Conservation (phyloP, 257 asterid genomes). For the Striga asiatica region DNA sequence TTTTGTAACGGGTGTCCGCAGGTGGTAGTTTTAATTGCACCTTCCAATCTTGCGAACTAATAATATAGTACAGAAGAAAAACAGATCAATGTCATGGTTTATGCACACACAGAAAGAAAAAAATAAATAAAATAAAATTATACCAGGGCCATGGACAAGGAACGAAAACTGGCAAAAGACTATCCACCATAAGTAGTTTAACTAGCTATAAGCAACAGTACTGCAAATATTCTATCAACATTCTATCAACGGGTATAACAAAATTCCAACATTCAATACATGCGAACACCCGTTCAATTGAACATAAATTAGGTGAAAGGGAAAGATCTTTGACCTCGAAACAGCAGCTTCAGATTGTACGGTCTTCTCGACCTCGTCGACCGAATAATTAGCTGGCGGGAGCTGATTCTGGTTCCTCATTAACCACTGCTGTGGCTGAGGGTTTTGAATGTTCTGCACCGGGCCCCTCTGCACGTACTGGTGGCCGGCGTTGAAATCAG, state of each 20-base stretch:
- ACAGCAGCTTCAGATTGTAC: conserved; percentile 75
- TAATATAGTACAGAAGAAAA: conserved; percentile 8
- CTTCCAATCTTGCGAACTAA: conserved; percentile 72
- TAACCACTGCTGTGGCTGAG: conserved; percentile 87
- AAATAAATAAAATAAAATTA: not conserved
- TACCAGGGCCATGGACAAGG: no score
- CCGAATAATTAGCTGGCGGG: conserved; percentile 33
- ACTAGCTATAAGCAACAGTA: no score
- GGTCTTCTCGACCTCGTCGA: conserved; percentile 80
- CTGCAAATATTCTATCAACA: no score
- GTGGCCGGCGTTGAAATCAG: conserved; percentile 43
- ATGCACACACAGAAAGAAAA: not conserved
- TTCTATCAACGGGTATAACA: no score
- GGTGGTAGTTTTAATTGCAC: conserved; percentile 45
- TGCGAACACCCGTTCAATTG: not conserved
- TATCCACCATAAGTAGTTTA: no score
- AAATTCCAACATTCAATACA: no score
- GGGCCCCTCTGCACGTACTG: conserved; percentile 63
- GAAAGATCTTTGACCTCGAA: conserved; percentile 40
- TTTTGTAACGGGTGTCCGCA: conserved; percentile 49
- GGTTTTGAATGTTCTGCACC: conserved; percentile 34
- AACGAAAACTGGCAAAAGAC: no score
- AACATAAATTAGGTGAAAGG: not conserved
- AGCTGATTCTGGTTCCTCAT: conserved; percentile 50
- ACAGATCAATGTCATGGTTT: not conserved